These are phyloP conservation scores for Epicoccum nigrum DNA, from an alignment of 2,329 filamentous ascomycete species.

Conservation along the genomic window DNA sequence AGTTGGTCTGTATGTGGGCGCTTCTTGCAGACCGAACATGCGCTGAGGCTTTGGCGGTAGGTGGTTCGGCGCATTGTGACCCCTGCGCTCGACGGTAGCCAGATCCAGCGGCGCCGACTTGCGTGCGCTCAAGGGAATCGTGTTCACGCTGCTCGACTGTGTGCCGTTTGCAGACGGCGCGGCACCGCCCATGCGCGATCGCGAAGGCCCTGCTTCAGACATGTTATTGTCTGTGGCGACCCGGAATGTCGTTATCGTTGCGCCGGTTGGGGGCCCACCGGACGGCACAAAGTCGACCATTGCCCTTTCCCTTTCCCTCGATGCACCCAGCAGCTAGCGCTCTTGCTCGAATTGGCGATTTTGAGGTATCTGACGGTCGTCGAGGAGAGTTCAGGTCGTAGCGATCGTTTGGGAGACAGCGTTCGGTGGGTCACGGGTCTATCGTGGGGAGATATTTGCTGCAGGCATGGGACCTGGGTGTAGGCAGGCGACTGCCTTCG, in stretches of 20 bases:
- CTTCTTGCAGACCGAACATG: constrained; percentile 84
- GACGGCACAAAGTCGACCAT: constrained; percentile 48
- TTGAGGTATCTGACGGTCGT: constrained; percentile 17
- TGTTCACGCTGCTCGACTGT: constrained; percentile 50
- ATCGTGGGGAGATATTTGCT: constrained; percentile 37
- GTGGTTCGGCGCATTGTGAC: constrained; percentile 76
- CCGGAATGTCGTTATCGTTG: constrained; percentile 48
- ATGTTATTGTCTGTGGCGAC: constrained; percentile 40
- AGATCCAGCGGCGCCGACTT: constrained; percentile 77
- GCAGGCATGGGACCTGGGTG: constrained; percentile 39
- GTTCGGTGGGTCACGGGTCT: constrained; percentile 31
- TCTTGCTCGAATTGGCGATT: constrained; percentile 11
- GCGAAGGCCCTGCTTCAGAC: constrained; percentile 28
- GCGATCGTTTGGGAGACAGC: constrained; percentile 13
- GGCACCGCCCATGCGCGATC: constrained; percentile 39
- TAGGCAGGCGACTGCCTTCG: constrained; percentile 31
- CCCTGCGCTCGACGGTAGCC: constrained; percentile 87
- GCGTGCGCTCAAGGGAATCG: constrained; percentile 67
- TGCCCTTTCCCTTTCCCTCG: constrained; percentile 27
- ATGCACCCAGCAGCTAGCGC: constrained; percentile 36
- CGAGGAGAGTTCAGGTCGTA: background rate
- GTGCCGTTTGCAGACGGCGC: constrained; percentile 35
- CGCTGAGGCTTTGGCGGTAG: constrained; percentile 79
- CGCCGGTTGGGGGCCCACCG: constrained; percentile 39
- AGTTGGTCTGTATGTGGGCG: constrained; percentile 87